These are phyloP conservation scores for Nothophaeocryptopus gaeumannii DNA, from an alignment of 2,329 filamentous ascomycete genomes.

Conservation along the genomic window DNA sequence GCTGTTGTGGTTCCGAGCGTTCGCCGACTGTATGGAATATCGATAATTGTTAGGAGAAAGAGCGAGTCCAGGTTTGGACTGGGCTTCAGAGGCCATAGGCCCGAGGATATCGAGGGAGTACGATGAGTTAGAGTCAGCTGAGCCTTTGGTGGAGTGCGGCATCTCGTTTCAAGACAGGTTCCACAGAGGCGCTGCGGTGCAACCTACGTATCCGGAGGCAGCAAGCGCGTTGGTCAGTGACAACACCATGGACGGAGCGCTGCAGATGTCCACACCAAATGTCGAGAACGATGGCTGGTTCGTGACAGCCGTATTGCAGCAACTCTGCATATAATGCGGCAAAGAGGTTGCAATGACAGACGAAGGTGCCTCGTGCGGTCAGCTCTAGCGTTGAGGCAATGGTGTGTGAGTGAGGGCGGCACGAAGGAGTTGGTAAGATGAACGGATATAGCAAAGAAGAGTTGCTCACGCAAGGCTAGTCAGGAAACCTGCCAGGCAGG, in stretches of 20 bases:
- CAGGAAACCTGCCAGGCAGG: too few species aligned
- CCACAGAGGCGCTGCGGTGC: slow-evolving; percentile 10
- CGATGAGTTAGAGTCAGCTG: slow-evolving; percentile 15
- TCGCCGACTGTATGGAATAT: background rate
- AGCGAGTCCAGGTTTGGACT: slow-evolving; percentile 4
- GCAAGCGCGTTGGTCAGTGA: slow-evolving; percentile 5
- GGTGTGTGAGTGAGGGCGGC: too few species aligned
- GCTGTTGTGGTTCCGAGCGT: slow-evolving; percentile 14
- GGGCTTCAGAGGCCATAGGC: background rate
- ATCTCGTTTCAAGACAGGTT: slow-evolving; percentile 16
- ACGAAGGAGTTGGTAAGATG: too few species aligned
- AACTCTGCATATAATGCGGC: too few species aligned
- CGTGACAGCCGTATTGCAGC: too few species aligned
- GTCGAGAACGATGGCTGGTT: background rate
- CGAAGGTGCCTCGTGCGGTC: too few species aligned
- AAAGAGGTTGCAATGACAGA: too few species aligned
- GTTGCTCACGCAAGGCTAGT: too few species aligned
- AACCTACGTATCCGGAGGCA: slow-evolving; percentile 7
- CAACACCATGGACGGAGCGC: slow-evolving; percentile 6
- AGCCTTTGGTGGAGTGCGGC: slow-evolving; percentile 16
- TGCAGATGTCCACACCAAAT: slow-evolving; percentile 6
- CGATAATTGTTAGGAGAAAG: slow-evolving; percentile 1
- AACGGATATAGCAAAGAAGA: background rate
- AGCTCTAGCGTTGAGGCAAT: too few species aligned
- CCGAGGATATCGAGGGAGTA: slow-evolving; percentile 5